Evolutionary conservation across 495 filamentous ascomycete genomes (phyloP), one percentile per base, ranked within the genome.

Genomic region (Podospora tetraspora): DNA sequence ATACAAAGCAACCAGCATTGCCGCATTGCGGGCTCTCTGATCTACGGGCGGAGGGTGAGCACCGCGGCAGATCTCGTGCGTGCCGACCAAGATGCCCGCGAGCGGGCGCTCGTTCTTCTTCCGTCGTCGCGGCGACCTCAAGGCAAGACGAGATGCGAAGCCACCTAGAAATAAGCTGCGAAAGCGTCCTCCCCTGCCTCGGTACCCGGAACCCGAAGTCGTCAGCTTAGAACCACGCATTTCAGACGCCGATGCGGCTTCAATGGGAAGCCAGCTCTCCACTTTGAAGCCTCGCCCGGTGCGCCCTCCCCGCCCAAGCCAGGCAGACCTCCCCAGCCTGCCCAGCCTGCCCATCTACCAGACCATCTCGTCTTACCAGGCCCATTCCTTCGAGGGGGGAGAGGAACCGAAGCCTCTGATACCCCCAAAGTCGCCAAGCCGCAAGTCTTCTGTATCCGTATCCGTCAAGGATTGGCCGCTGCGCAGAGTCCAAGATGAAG

Each of bases 341-440:
- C 73, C 71, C 9, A 66, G 34, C 12, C 5, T 70, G 10, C 71
- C 71, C 2, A 66, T 72, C 19, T 72, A 75, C 57, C 27, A 72
- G 32, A 64, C 58, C 32, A 63, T 71, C 16, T 61, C 32, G 13
- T n/a, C 62, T 7, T 24, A 27, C 27, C 25, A 32, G 22, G 16
- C 5, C 0, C 37, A n/a, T n/a, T 32, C 7, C 29, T 37, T 8
- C 6, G 61, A 37, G 2, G 29, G 2, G 19, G 11, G 19, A n/a
- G 61, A 59, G 2, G 23, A 25, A 23, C n/a, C 13, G 2, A 23
- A 29, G 1, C 32, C 12, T 8, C 22, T 11, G 6, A 66, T 66
- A 11, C 62, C 52, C 3, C 63, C 32, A 57, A 34, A 67, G 56
- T 64, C 60, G 13, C 34, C 22, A 22, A 64, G 10, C 58, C 64